A percentile compares a stretch with the other conserved stretches of the same genome.
These are phyloP conservation scores for Candida buenavistaensis DNA, from an alignment of 1,139 yeast genomes.

Conservation along the genomic window DNA sequence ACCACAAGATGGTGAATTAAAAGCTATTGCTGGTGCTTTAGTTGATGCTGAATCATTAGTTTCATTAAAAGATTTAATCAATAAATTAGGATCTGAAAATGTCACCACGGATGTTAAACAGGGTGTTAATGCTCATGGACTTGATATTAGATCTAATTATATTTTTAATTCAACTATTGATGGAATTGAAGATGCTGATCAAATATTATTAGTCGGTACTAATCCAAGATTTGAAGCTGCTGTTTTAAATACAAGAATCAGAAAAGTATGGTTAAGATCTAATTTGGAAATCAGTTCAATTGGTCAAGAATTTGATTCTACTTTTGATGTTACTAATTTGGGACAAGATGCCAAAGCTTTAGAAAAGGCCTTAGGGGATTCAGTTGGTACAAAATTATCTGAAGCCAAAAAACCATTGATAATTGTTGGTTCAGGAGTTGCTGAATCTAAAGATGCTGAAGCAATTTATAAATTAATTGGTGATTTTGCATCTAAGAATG, in stretches of 20 bases:
- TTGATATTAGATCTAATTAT: slow-evolving; percentile 78
- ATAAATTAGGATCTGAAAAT: slow-evolving; percentile 79
- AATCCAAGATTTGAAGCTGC: slow-evolving; percentile 94
- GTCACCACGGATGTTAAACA: slow-evolving; percentile 69
- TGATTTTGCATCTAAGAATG: slow-evolving; percentile 58
- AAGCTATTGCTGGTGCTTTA: slow-evolving; percentile 81
- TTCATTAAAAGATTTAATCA: slow-evolving; percentile 76
- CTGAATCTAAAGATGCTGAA: slow-evolving; percentile 65
- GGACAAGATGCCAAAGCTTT: slow-evolving; percentile 65
- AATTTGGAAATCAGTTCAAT: slow-evolving; percentile 66
- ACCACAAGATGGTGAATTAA: slow-evolving; percentile 71
- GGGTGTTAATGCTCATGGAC: slow-evolving; percentile 66
- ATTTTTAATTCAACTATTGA: slow-evolving; percentile 77
- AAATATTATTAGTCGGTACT: slow-evolving; percentile 75
- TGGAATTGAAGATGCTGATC: slow-evolving; percentile 83
- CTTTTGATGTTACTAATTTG: slow-evolving; percentile 64
- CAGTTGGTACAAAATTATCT: slow-evolving; percentile 66
- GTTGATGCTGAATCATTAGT: slow-evolving; percentile 83
- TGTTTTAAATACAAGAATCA: slow-evolving; percentile 79
- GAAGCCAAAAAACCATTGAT: slow-evolving; percentile 75
- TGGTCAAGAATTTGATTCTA: slow-evolving; percentile 78
- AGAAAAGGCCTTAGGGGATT: slow-evolving; percentile 62
- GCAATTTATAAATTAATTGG: slow-evolving; percentile 65
- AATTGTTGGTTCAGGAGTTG: slow-evolving; percentile 79
- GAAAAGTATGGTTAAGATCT: slow-evolving; percentile 78